Percentiles rank a stretch among this genome's conserved stretches.
phyloP scores from a whole-genome alignment of 139 green algal genomes.

The Volvox africanus region DNA sequence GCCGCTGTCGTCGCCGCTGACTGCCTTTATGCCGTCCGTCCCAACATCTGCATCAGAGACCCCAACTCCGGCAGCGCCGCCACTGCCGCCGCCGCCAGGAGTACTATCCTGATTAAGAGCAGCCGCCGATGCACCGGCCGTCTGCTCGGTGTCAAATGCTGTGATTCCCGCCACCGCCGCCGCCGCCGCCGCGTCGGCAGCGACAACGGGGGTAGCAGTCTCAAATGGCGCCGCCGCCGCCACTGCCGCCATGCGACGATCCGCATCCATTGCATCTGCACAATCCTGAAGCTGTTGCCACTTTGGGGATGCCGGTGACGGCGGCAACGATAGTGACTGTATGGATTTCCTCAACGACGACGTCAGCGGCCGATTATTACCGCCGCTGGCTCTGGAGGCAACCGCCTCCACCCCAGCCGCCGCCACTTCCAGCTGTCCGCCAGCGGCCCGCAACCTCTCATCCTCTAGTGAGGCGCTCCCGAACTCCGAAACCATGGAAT shows the following conservation, averaged over 20 bases:
- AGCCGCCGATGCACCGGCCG: neutral
- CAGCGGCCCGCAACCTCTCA: neutral
- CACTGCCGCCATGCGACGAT: neutral
- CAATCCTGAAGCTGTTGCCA: constrained; percentile 6
- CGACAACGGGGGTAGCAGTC: neutral
- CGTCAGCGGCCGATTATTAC: too few relatives aligned
- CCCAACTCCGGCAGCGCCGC: neutral
- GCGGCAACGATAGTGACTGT: too few relatives aligned
- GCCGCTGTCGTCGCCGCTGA: neutral
- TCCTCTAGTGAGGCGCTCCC: constrained; percentile 21
- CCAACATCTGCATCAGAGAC: neutral
- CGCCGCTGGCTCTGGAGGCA: neutral
- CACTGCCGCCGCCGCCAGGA: too few relatives aligned
- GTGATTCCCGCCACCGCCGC: neutral
- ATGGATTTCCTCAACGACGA: too few relatives aligned
- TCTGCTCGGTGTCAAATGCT: neutral
- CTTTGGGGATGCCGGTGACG: neutral
- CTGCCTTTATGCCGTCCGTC: neutral
- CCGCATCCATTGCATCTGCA: neutral
- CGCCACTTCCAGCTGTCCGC: constrained; percentile 11
- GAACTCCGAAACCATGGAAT: constrained; percentile 38
- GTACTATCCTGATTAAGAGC: neutral
- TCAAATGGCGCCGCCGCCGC: neutral
- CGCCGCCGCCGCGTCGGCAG: neutral
- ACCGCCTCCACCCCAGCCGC: too few relatives aligned